Evolutionary conservation across 2,329 filamentous ascomycete species (phyloP).

Genomic region (Fusarium nurragi): DNA sequence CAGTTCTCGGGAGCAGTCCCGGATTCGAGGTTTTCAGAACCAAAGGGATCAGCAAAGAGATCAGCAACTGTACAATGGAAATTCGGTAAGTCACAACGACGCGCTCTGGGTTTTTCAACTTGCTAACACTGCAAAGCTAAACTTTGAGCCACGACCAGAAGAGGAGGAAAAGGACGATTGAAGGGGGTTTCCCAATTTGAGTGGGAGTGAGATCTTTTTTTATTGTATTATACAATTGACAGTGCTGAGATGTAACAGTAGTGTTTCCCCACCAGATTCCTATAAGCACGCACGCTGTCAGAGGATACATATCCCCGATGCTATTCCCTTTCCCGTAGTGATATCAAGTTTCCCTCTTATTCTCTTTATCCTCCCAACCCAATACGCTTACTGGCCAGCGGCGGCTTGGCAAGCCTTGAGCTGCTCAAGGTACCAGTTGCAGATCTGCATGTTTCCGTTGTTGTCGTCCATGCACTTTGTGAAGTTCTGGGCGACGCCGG

Average conservation of each 20-base stretch:
- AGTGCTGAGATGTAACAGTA: constrained; percentile 41
- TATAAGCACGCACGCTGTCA: constrained; percentile 38
- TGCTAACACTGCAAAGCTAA: constrained; percentile 61
- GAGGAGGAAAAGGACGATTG: constrained; percentile 58
- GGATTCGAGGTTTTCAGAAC: constrained; percentile 52
- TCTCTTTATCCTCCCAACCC: not conserved
- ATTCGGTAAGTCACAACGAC: constrained; percentile 70
- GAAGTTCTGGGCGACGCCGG: constrained; percentile 82
- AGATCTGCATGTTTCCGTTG: constrained; percentile 92
- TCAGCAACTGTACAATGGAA: constrained; percentile 89
- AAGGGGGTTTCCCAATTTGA: constrained; percentile 32
- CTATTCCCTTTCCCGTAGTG: constrained; percentile 16
- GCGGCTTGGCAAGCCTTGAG: constrained; percentile 88
- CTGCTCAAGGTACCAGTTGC: constrained; percentile 98
- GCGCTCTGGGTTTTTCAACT: not conserved
- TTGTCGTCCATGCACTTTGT: constrained; percentile 97
- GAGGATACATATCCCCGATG: constrained; percentile 30
- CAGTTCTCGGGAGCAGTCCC: constrained; percentile 38
- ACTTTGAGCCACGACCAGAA: constrained; percentile 73
- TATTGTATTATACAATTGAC: constrained; percentile 45
- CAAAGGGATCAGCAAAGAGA: constrained; percentile 63
- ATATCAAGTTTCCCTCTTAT: constrained; percentile 15
- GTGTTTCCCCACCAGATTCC: constrained; percentile 29
- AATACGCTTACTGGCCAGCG: constrained; percentile 69
- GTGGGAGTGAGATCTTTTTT: constrained; percentile 42